Conservation (phyloP, 2,329 filamentous ascomycete genomes). For the Diaporthe vaccinii region DNA sequence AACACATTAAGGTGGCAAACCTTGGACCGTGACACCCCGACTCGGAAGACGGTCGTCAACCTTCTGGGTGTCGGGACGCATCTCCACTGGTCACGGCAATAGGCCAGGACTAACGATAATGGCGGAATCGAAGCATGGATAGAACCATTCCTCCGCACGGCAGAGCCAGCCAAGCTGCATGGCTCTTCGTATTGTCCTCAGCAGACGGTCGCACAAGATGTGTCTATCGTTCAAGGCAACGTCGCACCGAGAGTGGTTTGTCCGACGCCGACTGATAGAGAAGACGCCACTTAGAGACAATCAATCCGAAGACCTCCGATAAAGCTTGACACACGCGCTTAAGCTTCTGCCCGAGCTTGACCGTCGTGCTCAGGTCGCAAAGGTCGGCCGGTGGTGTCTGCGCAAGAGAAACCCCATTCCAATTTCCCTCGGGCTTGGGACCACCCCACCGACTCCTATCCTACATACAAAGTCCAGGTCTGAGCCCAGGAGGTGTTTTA, state of each 20-base stretch:
- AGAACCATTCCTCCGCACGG: conserved; percentile 3
- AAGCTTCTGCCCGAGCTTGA: conserved; percentile 24
- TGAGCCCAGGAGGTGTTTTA: not conserved
- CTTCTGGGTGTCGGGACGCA: not conserved
- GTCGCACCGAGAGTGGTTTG: not conserved
- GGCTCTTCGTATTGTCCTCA: conserved; percentile 17
- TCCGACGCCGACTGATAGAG: conserved; percentile 16
- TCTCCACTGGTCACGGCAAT: not conserved
- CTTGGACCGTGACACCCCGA: not conserved
- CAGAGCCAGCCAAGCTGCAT: not conserved
- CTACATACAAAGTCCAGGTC: not conserved
- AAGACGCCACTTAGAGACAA: conserved; percentile 13
- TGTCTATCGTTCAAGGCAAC: conserved; percentile 15
- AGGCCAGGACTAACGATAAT: not conserved
- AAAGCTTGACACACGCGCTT: conserved; percentile 26
- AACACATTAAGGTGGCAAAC: not conserved
- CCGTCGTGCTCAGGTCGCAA: not conserved
- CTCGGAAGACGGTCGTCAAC: not conserved
- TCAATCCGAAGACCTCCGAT: not conserved
- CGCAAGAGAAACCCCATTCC: conserved; percentile 32
- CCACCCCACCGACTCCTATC: conserved; percentile 26
- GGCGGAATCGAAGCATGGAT: not conserved
- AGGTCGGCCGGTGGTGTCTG: conserved; percentile 30
- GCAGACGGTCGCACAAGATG: not conserved
- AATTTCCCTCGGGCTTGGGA: conserved; percentile 32